Conservation (phyloP, 352 stramenopile species). For the Phytopythium oedochilum region DNA sequence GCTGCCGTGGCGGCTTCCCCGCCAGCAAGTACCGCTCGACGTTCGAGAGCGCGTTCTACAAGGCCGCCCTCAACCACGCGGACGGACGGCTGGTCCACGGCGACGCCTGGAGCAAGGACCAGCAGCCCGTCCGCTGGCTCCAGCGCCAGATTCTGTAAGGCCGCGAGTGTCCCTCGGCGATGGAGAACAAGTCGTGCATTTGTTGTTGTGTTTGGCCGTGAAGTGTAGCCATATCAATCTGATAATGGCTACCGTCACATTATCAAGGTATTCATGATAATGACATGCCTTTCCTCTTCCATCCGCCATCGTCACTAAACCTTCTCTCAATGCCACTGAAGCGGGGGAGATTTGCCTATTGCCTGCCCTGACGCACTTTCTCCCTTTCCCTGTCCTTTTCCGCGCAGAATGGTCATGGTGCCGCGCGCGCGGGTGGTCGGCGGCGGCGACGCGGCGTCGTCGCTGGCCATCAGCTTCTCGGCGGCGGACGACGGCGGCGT, state of each 20-base stretch:
- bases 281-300: neutral
- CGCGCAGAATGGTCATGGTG: conserved; percentile 1
- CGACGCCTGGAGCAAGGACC: conserved; percentile 14
- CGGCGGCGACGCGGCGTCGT: conserved; percentile 1
- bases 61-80: conserved; percentile 27
- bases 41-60: conserved; percentile 21
- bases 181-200: too few relatives aligned
- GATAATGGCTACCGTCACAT: neutral
- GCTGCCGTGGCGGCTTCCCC: conserved; percentile 14
- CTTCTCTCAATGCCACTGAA: neutral
- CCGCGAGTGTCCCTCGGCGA: too few relatives aligned
- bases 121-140: conserved; percentile 21
- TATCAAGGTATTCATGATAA: neutral
- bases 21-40: conserved; percentile 10
- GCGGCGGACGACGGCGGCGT: conserved; percentile 1
- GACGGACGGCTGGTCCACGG: conserved; percentile 21
- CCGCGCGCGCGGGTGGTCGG: conserved; percentile 4
- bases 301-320: neutral
- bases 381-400: neutral
- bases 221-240: neutral
- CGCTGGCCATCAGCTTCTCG: conserved; percentile 3
- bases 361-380: neutral
- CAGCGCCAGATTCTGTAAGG: conserved; percentile 8
- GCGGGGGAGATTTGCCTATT: neutral
- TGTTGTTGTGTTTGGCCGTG: neutral